Base-by-base conservation (phyloP, 2,329 filamentous ascomycete species). In the Cladosporium oxysporum region DNA sequence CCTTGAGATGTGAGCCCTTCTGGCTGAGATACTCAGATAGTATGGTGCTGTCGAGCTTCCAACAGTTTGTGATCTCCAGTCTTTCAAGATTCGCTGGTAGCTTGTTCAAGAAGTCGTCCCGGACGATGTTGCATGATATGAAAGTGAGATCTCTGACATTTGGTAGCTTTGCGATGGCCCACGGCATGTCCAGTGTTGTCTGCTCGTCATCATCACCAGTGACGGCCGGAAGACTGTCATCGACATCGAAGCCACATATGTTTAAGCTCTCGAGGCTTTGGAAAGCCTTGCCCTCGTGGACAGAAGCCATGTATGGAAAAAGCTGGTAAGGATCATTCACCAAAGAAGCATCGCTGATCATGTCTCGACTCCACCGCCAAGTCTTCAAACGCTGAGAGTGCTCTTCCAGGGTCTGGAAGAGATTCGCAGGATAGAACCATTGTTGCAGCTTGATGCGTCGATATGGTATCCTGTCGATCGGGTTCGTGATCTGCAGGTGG, bases 31-130 rank as follows among this genome's bases (percentile, higher is more conserved):
- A 97, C 0, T 78, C 75, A 29, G 83, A 80, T 26, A 97, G 79
- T 66, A 88, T 84, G 4, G 88, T 83, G 0, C 91, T 90, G 5
- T 83, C 87, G 11, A 97, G 79, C 68, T 91, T 87, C 79, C 89
- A 89, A 74, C 93, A 97, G 71, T 95, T 94, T 69, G 88, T 87
- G 18, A 97, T 81, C 69, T 90, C 90, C 3, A 98, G 82, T 55
- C 86, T 85, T 55, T 84, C 79, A 23, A 98, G 82, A 3, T 81
- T 84, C 12, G 80, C 82, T 0, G 93, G 92, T 7, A 97, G 79
- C 4, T 86, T 81, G 1, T 85, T 83, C n/a, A 97, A 80, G 21
- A 96, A 82, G 10, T 83, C 81, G 8, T 87, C 84, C 72, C 90
- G 90, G 66, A 92, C 84, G 37, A 91, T 82, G 2, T 88, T 89